phyloP scores from a whole-genome alignment of 768 basidiomycete genomes.

The Cubamyces sp. region DNA sequence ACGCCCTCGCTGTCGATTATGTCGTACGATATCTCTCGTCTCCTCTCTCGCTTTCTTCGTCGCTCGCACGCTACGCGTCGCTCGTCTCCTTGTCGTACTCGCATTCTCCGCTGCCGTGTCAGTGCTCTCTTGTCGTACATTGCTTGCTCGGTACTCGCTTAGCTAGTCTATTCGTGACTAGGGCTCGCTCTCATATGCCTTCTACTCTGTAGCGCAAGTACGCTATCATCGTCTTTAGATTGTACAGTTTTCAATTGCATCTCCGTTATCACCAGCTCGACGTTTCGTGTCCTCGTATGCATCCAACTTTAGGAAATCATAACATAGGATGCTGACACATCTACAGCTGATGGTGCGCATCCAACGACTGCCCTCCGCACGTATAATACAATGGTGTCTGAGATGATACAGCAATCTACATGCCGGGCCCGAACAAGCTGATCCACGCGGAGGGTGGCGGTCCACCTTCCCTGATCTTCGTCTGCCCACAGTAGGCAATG shows the following conservation, averaged over 20 bases:
- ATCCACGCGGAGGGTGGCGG: constrained; percentile 70
- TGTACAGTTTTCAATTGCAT: constrained; percentile 7
- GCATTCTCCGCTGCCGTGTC: constrained; percentile 18
- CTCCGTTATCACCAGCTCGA: constrained; percentile 2
- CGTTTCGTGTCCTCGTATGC: no score
- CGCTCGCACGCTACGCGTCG: constrained; percentile 20
- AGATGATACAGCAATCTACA: constrained; percentile 20
- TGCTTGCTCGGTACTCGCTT: constrained; percentile 16
- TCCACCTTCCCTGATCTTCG: constrained; percentile 63
- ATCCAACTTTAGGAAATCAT: no score
- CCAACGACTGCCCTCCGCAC: neutral
- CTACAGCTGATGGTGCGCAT: neutral
- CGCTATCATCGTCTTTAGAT: constrained; percentile 19
- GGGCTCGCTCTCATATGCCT: constrained; percentile 14
- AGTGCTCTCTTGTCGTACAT: constrained; percentile 11
- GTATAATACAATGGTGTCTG: neutral
- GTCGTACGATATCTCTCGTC: constrained; percentile 19
- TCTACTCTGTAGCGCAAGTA: constrained; percentile 18
- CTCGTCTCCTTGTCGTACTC: neutral
- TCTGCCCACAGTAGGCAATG: constrained; percentile 84
- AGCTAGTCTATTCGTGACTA: constrained; percentile 26
- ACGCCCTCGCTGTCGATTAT: constrained; percentile 18
- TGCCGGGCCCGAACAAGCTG: constrained; percentile 65
- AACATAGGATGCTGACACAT: no score
- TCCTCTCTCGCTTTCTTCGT: constrained; percentile 11